Conservation (phyloP, 371 early-diverging fungal species). For the Actinomucor elegans region DNA sequence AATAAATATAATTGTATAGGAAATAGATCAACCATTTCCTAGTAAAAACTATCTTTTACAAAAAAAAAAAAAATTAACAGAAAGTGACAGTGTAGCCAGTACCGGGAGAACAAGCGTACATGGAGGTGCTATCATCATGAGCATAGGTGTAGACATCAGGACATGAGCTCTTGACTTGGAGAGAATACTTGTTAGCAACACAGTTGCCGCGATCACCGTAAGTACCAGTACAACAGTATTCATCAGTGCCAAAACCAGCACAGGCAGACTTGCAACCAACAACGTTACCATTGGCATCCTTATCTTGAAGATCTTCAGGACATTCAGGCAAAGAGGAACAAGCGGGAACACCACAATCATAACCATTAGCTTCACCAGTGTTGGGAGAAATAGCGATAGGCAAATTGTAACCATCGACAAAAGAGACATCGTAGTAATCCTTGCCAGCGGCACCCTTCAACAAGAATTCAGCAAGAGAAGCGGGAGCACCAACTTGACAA, state of each 20-base stretch:
- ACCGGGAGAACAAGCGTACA: conserved; percentile 20
- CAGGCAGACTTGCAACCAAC: conserved; percentile 33
- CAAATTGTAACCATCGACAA: conserved; percentile 43
- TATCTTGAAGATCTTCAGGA: conserved; percentile 27
- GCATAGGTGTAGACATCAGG: conserved; percentile 29
- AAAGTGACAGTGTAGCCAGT: conserved; percentile 28
- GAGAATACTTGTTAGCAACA: conserved; percentile 9
- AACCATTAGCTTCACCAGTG: conserved; percentile 15
- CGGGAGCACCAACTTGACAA: conserved; percentile 33
- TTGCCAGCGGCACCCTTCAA: conserved; percentile 16
- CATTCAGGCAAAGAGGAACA: conserved; percentile 31
- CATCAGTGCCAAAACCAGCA: conserved; percentile 18
- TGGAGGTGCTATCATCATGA: conserved; percentile 26
- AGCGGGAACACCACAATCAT: conserved; percentile 33
- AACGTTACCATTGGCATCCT: conserved; percentile 28
- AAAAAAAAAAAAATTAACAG: neutral
- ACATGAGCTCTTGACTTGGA: conserved; percentile 18
- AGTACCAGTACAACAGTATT: conserved; percentile 30
- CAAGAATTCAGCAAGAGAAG: conserved; percentile 32
- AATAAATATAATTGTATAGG: neutral
- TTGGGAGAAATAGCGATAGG: conserved; percentile 32
- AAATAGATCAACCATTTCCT: neutral
- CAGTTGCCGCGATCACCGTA: conserved; percentile 17
- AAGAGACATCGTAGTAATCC: conserved; percentile 37
- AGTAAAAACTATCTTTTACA: neutral